Base-by-base conservation (phyloP, 2,329 filamentous ascomycete species). In the Leptodontidium sp. region DNA sequence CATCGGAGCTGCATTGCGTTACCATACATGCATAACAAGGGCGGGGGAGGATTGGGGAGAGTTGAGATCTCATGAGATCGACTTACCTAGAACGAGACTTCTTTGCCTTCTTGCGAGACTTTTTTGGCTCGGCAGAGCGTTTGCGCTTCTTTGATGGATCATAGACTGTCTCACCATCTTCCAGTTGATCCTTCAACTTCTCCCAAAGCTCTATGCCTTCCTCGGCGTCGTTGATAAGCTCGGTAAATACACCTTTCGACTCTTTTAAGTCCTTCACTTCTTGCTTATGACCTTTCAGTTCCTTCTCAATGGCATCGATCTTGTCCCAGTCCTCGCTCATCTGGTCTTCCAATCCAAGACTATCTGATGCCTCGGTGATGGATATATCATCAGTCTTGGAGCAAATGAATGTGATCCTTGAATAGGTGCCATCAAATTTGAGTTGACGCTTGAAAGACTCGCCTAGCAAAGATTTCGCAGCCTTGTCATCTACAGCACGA, bases 361-460 rank as follows among this genome's bases (percentile, higher is more conserved):
- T 62, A 9, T 71, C 40, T 17, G 82, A 83, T 32, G 84, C 82
- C 68, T 84, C 84, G 0, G 81, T 83, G 1, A 84, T 78, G 14
- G 62, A 69, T 15, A 68, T 67, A 53, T 90, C 87, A 74, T 91
- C 89, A 0, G 86, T 88, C 74, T 90, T 90, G 17, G 83, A 85
- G 73, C 88, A 90, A 15, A 91, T 86, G 68, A 90, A 90, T 0
- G 86, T 88, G 2, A 90, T 80, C 1, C 79, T 81, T 7, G 79
- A 82, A 65, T 86, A 86, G 0, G 80, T 82, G n/a, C 68, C 68
- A 29, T 73, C 70, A 43, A 68, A 66, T 32, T 57, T 45, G 7
- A 70, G 61, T 49, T 67, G 59, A 24, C 66, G 32, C 45, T 65
- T 61, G 38, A 71, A 70, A 9, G 21, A 49, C 17, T 55, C 61